These are phyloP conservation scores for Aspergillus incahuasiensis DNA, from an alignment of 495 filamentous ascomycete genomes.

Conservation along the genomic window DNA sequence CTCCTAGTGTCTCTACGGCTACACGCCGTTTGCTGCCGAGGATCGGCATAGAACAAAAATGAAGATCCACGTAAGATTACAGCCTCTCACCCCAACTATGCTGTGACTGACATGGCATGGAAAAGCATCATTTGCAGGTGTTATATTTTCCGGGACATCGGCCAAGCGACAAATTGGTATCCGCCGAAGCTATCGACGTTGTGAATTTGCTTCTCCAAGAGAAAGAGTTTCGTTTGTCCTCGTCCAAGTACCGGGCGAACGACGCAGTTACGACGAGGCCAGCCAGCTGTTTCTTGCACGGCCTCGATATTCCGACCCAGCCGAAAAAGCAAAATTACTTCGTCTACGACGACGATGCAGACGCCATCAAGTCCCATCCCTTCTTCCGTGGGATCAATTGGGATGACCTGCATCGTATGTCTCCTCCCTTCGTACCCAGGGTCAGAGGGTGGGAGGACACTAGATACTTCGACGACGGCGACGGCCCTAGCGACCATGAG, in stretches of 20 bases:
- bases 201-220: slow-evolving; percentile 73
- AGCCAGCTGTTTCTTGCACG: slow-evolving; percentile 30
- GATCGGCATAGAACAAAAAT: slow-evolving; percentile 75
- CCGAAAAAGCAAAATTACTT: slow-evolving; percentile 47
- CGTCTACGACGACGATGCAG: slow-evolving; percentile 75
- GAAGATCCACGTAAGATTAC: slow-evolving; percentile 63
- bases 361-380: slow-evolving; percentile 70
- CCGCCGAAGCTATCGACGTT: slow-evolving; percentile 64
- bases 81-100: not conserved
- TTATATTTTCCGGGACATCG: slow-evolving; percentile 60
- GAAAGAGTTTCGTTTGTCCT: slow-evolving; percentile 69
- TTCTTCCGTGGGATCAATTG: slow-evolving; percentile 68
- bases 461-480: slow-evolving; percentile 82
- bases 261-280: slow-evolving; percentile 43
- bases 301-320: slow-evolving; percentile 27
- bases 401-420: slow-evolving; percentile 60
- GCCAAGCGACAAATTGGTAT: slow-evolving; percentile 46
- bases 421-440: slow-evolving; percentile 72
- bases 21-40: slow-evolving; percentile 81
- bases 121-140: slow-evolving; percentile 46
- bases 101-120: slow-evolving; percentile 10
- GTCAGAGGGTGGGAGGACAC: slow-evolving; percentile 73
- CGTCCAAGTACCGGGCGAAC: slow-evolving; percentile 61
- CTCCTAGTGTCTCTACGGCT: slow-evolving; percentile 74
- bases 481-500: slow-evolving; percentile 53